A percentile compares a stretch with the other conserved stretches of the same genome.
These are phyloP conservation scores for Nymphaea thermarum DNA, from an alignment of 164 flowering plant species.

Conservation along the genomic window DNA sequence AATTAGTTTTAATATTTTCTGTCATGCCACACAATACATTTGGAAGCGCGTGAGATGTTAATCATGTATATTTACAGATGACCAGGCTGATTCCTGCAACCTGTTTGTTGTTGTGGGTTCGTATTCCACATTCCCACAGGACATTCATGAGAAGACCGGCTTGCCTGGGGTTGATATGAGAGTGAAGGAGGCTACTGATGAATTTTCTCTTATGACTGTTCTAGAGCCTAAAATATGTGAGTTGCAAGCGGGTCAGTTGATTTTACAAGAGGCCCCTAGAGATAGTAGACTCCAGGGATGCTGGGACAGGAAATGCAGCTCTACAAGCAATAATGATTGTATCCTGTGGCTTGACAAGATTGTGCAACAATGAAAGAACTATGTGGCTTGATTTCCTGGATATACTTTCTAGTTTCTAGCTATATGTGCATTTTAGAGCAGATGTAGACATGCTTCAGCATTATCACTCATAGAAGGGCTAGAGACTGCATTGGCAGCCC, in stretches of 20 bases:
- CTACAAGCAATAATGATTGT: not conserved
- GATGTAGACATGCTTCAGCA: no score
- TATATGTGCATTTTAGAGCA: no score
- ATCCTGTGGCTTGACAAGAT: not conserved
- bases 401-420: no score
- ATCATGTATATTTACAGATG: not conserved
- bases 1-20: no score
- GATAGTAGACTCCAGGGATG: not conserved
- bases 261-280: not conserved
- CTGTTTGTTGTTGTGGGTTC: not conserved
- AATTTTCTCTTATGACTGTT: not conserved
- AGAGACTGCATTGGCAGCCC: no score
- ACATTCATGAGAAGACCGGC: not conserved
- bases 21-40: not conserved
- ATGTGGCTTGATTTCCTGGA: no score
- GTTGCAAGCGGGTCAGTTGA: not conserved
- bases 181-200: not conserved
- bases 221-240: not conserved
- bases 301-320: not conserved
- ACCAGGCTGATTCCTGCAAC: not conserved
- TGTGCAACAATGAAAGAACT: no score
- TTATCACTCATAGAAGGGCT: no score
- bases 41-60: not conserved
- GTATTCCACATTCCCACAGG: not conserved
- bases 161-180: not conserved